Evolutionary conservation across 306 rosid species (phyloP).

Genomic region (Sophora flavescens): DNA sequence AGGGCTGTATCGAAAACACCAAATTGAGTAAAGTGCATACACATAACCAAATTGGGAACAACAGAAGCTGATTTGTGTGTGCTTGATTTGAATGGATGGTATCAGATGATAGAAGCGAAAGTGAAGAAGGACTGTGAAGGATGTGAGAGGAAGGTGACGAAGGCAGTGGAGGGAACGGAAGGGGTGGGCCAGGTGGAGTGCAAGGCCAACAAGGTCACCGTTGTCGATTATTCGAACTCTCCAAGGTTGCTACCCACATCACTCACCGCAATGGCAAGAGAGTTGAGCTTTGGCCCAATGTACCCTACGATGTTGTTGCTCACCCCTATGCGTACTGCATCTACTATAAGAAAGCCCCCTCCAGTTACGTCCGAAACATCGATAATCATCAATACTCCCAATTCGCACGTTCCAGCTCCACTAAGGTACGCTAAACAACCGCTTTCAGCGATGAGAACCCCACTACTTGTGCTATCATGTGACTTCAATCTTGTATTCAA

Average conservation of each 20-base stretch:
- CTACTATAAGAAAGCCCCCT: slow-evolving; percentile 78
- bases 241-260: slow-evolving; percentile 68
- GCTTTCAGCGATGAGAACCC: too few relatives aligned
- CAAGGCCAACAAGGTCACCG: slow-evolving; percentile 75
- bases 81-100: not conserved
- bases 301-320: slow-evolving; percentile 77
- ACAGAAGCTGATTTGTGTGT: too few relatives aligned
- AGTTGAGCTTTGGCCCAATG: slow-evolving; percentile 86
- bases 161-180: slow-evolving; percentile 76
- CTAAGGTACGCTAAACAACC: slow-evolving; percentile 72
- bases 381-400: slow-evolving; percentile 49
- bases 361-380: slow-evolving; percentile 72
- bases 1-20: too few relatives aligned
- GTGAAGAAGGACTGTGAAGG: slow-evolving; percentile 93
- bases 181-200: slow-evolving; percentile 72
- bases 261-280: slow-evolving; percentile 81
- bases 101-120: slow-evolving; percentile 85
- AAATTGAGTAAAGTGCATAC: too few relatives aligned
- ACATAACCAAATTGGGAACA: too few relatives aligned
- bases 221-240: slow-evolving; percentile 68
- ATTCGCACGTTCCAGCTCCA: slow-evolving; percentile 78
- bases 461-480: too few relatives aligned
- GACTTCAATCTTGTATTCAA: too few relatives aligned
- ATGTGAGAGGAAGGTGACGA: slow-evolving; percentile 79
- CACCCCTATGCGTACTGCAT: slow-evolving; percentile 80